Percentiles rank a stretch among this genome's conserved stretches.
Conservation (phyloP, 2,329 filamentous ascomycete species). For the Fusarium beomiforme region DNA sequence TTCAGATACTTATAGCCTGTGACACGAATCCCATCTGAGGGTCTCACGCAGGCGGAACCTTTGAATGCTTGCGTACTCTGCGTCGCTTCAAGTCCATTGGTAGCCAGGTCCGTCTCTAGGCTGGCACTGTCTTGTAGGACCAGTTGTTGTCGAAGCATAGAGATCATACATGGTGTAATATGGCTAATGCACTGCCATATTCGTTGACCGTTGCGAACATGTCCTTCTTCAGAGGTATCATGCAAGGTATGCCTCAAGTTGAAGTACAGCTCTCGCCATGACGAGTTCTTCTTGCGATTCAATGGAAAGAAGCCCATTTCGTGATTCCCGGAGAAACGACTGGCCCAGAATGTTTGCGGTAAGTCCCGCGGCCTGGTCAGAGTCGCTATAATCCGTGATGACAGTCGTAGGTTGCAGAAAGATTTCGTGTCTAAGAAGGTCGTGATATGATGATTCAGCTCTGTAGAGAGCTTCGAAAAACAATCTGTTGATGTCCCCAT, state of each 20-base stretch:
- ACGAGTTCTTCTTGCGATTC: fast-evolving
- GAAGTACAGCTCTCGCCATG: conserved; percentile 6
- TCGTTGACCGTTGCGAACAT: background rate
- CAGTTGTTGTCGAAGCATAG: background rate
- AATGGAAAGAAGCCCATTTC: conserved; percentile 13
- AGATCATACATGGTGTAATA: background rate
- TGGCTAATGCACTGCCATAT: background rate
- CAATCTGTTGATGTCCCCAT: background rate
- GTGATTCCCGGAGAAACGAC: background rate
- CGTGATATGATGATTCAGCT: background rate
- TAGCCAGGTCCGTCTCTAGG: background rate
- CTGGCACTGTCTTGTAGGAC: fast-evolving
- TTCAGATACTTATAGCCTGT: background rate
- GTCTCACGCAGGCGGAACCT: fast-evolving
- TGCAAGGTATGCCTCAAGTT: background rate
- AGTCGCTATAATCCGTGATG: background rate
- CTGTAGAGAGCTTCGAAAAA: background rate
- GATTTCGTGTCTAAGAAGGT: background rate
- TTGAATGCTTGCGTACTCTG: background rate
- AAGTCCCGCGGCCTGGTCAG: background rate
- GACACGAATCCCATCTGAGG: fast-evolving
- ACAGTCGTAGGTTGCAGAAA: conserved; percentile 2
- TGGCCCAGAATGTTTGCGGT: conserved; percentile 19
- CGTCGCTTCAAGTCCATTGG: background rate
- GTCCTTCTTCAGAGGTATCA: background rate